Evolutionary conservation across 2,329 filamentous ascomycete genomes (phyloP), one percentile per base, ranked within the genome.

Genomic region (Dactylellina cionopaga): DNA sequence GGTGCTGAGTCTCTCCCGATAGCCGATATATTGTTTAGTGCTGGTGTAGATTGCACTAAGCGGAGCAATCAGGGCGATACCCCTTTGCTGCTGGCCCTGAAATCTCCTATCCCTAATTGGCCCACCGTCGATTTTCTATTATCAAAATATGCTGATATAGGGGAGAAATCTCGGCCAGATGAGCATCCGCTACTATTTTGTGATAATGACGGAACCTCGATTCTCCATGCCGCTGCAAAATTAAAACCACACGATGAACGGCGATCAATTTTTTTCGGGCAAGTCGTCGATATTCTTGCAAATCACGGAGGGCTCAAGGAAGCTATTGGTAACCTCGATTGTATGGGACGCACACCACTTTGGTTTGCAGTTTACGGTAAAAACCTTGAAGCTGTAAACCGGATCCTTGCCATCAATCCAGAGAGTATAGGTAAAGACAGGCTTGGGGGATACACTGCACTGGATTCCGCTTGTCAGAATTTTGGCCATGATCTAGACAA

Each of bases 41-140:
- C 52, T 29, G 35, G 35, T 13, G 22, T 56, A 6, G 52, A 56
- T 56, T 41, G 33, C 13, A 44, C 52, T 7, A 43, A 27, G n/a
- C 46, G 7, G 22, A 15, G 10, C 9, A 29, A 31, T 27, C 9
- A 3, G 2, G 1, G 15, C 1, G 24, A 5, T 9, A 41, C 52
- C 4, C 52, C 52, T 7, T 22, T 56, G 11, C 4, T 19, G 19
- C 17, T 24, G 5, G 52, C 52, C 37, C 5, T 39, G 9, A 7
- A 15, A 27, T n/a, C n/a, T n/a, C n/a, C n/a, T 19, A 5, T 5
- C 1, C 1, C 15, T 11, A 37, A 39, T 1, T 54, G 29, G 49
- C 49, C 37, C 25, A 15, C 39, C 2, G 52, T 33, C 4, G 37
- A 56, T 15, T 43, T 41, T 9, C 33, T 56, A 10, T 24, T 56